These are phyloP conservation scores for Candida buenavistaensis DNA, from an alignment of 1,139 yeast genomes.

Conservation along the genomic window DNA sequence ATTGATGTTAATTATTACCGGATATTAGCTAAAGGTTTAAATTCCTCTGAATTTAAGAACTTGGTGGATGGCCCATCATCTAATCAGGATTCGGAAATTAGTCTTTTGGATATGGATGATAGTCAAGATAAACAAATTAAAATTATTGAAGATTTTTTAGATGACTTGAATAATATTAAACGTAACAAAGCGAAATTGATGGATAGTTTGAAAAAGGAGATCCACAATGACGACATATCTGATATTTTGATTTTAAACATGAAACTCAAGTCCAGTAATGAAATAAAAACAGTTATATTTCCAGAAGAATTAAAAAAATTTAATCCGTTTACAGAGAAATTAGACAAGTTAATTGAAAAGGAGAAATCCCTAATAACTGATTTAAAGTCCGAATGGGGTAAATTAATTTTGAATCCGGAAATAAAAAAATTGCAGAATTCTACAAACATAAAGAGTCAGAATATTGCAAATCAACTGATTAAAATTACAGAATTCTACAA, in stretches of 20 bases:
- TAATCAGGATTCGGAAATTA: slow-evolving; percentile 28
- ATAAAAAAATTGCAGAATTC: slow-evolving; percentile 39
- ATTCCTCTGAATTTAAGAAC: slow-evolving; percentile 30
- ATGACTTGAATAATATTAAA: slow-evolving; percentile 46
- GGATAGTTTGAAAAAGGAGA: slow-evolving; percentile 64
- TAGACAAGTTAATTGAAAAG: slow-evolving; percentile 65
- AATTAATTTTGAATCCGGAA: slow-evolving; percentile 47
- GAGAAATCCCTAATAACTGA: slow-evolving; percentile 60
- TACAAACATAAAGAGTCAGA: slow-evolving; percentile 29
- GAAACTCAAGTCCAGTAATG: slow-evolving; percentile 54
- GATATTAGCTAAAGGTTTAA: slow-evolving; percentile 34
- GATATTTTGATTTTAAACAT: slow-evolving; percentile 71
- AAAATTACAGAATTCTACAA: slow-evolving; percentile 49
- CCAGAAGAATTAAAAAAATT: slow-evolving; percentile 78
- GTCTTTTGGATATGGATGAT: slow-evolving; percentile 67
- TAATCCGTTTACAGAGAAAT: slow-evolving; percentile 62
- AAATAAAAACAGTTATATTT: slow-evolving; percentile 60
- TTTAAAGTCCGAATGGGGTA: slow-evolving; percentile 59
- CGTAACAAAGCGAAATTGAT: slow-evolving; percentile 63
- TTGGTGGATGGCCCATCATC: slow-evolving; percentile 22
- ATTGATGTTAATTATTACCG: slow-evolving; percentile 28
- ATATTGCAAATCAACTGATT: slow-evolving; percentile 27
- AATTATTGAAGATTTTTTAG: slow-evolving; percentile 46
- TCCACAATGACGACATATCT: slow-evolving; percentile 85
- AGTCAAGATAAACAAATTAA: slow-evolving; percentile 30